Conservation (phyloP, 768 basidiomycete species). For the Amanita exitialis region DNA sequence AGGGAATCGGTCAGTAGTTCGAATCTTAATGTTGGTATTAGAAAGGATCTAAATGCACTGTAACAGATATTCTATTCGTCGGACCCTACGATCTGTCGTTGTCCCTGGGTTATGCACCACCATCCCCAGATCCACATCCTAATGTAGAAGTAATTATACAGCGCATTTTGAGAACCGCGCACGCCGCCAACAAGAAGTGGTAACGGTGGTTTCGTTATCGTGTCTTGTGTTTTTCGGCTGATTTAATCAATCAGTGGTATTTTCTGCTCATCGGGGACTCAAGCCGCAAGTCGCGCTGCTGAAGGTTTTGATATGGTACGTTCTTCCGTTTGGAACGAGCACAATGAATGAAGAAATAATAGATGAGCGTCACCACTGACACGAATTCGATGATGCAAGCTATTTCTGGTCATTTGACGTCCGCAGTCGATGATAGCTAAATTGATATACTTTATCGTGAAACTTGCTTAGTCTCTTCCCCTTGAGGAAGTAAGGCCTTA, state of each 20-base stretch:
- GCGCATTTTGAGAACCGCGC: slow-evolving; percentile 35
- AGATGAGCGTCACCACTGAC: slow-evolving; percentile 44
- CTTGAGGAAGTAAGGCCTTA: too few species aligned
- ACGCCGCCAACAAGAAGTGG: slow-evolving; percentile 58
- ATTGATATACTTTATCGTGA: too few species aligned
- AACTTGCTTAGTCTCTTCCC: too few species aligned
- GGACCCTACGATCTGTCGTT: slow-evolving; percentile 65
- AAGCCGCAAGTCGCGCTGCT: slow-evolving; percentile 30
- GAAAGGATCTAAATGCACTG: slow-evolving; percentile 16
- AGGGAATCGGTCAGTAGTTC: slow-evolving; percentile 42
- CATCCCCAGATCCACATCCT: slow-evolving; percentile 55
- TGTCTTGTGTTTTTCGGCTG: background rate
- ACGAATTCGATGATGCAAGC: slow-evolving; percentile 31
- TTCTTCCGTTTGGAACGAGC: background rate
- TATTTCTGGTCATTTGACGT: slow-evolving; percentile 16
- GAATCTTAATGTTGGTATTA: background rate
- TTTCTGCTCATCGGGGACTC: slow-evolving; percentile 35
- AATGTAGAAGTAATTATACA: slow-evolving; percentile 54
- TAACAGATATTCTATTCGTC: slow-evolving; percentile 29
- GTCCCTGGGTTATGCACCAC: slow-evolving; percentile 47
- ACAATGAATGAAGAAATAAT: background rate
- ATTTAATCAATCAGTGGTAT: slow-evolving; percentile 26
- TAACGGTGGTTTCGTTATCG: slow-evolving; percentile 14
- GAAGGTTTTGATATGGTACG: slow-evolving; percentile 45
- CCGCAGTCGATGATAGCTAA: slow-evolving; percentile 10